Conservation (phyloP, 2,329 filamentous ascomycete genomes). For the Sclerotinia nivalis region DNA sequence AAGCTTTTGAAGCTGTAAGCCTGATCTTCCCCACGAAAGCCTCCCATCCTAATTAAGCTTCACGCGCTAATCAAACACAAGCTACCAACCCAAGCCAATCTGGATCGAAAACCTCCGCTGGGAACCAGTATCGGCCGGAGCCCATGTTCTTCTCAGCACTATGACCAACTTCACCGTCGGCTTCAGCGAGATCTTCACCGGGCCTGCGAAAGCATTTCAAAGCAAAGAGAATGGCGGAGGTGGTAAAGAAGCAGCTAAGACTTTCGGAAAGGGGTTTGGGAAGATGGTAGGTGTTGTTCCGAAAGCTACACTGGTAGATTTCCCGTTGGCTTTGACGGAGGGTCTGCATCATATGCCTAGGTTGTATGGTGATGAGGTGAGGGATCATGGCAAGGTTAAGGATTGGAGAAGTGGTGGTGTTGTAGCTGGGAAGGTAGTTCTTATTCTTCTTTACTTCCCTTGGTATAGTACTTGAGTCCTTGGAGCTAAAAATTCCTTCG, state of each 20-base stretch:
- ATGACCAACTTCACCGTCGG: neutral
- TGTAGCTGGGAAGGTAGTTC: slow-evolving; percentile 22
- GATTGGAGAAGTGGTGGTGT: slow-evolving; percentile 24
- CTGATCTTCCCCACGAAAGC: slow-evolving; percentile 16
- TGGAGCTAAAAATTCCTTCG: neutral
- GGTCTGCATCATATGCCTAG: slow-evolving; percentile 24
- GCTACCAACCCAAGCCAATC: slow-evolving; percentile 1
- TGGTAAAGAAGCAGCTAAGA: slow-evolving; percentile 3
- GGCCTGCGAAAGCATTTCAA: neutral
- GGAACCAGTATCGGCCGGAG: slow-evolving; percentile 1
- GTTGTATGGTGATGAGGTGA: slow-evolving; percentile 23
- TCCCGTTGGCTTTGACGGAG: slow-evolving; percentile 22
- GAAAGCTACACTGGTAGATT: slow-evolving; percentile 24
- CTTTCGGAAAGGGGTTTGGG: slow-evolving; percentile 21
- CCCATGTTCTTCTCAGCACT: neutral
- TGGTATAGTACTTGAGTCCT: slow-evolving; percentile 7
- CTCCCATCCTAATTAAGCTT: neutral
- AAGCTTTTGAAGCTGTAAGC: slow-evolving; percentile 32
- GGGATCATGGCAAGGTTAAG: slow-evolving; percentile 22
- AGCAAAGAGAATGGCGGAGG: neutral
- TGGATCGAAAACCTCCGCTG: neutral
- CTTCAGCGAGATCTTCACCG: neutral
- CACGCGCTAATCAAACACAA: neutral
- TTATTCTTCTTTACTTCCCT: neutral
- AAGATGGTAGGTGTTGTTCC: slow-evolving; percentile 15